A percentile compares a stretch with the other conserved stretches of the same genome.
Conservation (phyloP, 176 grass and related monocot species). For the Puccinellia tenuiflora region DNA sequence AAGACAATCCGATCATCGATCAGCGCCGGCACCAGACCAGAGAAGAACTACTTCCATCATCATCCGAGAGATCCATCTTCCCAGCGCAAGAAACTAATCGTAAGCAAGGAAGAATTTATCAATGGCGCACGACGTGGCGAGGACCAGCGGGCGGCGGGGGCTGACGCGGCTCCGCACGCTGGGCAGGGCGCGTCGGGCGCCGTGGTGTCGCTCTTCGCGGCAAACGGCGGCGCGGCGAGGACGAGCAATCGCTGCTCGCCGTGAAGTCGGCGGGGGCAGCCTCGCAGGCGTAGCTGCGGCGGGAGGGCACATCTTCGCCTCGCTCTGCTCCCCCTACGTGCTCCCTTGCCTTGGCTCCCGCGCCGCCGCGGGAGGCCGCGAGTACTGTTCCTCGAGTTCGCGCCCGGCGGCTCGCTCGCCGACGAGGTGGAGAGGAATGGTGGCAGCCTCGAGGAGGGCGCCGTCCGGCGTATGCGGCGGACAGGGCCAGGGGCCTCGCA, state of each 20-base stretch:
- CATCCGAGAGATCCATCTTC: neutral
- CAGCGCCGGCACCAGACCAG: too few relatives aligned
- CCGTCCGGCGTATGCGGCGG: too few relatives aligned
- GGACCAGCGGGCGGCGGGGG: neutral
- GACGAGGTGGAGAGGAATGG: conserved; percentile 47
- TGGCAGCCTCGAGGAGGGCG: conserved; percentile 47
- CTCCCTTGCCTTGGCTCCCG: conserved; percentile 43
- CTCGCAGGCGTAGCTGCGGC: too few relatives aligned
- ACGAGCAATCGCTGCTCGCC: too few relatives aligned
- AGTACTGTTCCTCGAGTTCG: conserved; percentile 65
- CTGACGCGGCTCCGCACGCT: conserved; percentile 33
- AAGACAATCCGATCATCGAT: too few relatives aligned
- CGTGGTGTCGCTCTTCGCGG: too few relatives aligned
- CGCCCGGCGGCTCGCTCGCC: conserved; percentile 61
- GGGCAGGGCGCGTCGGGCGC: too few relatives aligned
- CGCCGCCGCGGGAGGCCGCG: neutral
- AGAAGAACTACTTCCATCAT: neutral
- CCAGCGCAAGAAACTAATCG: neutral
- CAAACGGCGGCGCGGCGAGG: too few relatives aligned
- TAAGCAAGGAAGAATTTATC: neutral
- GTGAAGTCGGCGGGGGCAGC: too few relatives aligned
- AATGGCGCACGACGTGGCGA: neutral
- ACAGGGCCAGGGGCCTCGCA: too few relatives aligned
- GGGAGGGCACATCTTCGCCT: too few relatives aligned
- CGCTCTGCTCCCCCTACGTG: too few relatives aligned